Evolutionary conservation across 345 rosid genomes (phyloP).

Genomic region (Trapa incisa): DNA sequence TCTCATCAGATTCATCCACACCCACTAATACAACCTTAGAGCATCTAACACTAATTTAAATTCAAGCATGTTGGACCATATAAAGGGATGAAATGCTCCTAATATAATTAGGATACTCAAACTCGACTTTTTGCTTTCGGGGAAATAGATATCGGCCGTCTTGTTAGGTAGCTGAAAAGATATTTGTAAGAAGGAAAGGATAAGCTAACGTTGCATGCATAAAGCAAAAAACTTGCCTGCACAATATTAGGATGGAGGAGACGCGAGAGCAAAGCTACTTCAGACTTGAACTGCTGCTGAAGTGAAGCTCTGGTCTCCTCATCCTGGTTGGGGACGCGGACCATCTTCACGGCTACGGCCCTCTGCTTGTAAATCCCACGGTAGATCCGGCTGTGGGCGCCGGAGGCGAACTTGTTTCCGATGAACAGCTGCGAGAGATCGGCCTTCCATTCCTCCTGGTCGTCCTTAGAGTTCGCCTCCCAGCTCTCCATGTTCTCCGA

Average conservation of each 20-base stretch:
- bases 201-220: not conserved
- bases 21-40: too few relatives aligned
- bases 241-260: slow-evolving; percentile 61
- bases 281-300: slow-evolving; percentile 93
- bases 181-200: too few relatives aligned
- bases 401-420: slow-evolving; percentile 95
- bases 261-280: slow-evolving; percentile 91
- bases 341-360: slow-evolving; percentile 98
- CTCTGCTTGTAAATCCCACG: slow-evolving; percentile 96
- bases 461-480: slow-evolving; percentile 65
- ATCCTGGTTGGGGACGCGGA: slow-evolving; percentile 68
- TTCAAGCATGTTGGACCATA: too few relatives aligned
- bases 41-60: too few relatives aligned
- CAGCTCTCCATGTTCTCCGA: slow-evolving; percentile 93
- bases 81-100: too few relatives aligned
- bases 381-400: slow-evolving; percentile 84
- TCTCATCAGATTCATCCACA: not conserved
- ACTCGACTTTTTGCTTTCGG: too few relatives aligned
- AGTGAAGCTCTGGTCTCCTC: slow-evolving; percentile 72
- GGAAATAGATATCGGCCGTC: too few relatives aligned
- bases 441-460: slow-evolving; percentile 96
- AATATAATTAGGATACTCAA: too few relatives aligned
- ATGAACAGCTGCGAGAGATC: slow-evolving; percentile 93
- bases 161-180: too few relatives aligned
- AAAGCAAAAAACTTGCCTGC: slow-evolving; percentile 8